Evolutionary conservation across 257 asterid species (phyloP).

Genomic region (Solanum sparsipilum): DNA sequence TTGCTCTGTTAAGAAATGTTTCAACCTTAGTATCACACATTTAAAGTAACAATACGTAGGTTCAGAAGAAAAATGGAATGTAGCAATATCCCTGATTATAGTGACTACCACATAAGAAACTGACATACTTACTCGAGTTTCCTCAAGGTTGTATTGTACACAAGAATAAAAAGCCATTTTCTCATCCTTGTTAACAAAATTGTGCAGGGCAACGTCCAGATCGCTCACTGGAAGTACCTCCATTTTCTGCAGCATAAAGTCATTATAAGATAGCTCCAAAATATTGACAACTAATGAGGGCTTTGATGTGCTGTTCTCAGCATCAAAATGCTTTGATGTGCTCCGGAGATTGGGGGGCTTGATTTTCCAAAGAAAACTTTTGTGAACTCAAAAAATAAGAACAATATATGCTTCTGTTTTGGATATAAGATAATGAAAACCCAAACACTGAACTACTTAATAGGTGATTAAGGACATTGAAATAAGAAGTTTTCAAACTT

Average conservation of each 20-base stretch:
- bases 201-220: constrained; percentile 89
- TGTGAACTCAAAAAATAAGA: not conserved
- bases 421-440: not conserved
- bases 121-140: constrained; percentile 74
- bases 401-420: not conserved
- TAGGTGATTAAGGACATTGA: not conserved
- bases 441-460: not conserved
- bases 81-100: not conserved
- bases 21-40: not conserved
- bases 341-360: not conserved
- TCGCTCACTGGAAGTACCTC: constrained; percentile 95
- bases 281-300: not conserved
- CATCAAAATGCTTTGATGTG: not conserved
- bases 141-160: constrained; percentile 79
- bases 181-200: constrained; percentile 93
- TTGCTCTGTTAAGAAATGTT: constrained; percentile 42
- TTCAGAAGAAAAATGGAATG: not conserved
- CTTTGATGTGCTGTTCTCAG: not conserved
- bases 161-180: constrained; percentile 89
- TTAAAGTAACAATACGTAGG: not conserved
- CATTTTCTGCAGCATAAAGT: constrained; percentile 56
- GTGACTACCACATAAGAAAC: not conserved
- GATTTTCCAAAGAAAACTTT: not conserved
- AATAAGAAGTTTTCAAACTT: constrained; percentile 6
- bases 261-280: constrained; percentile 1